These are phyloP conservation scores for Castanea sativa DNA, from an alignment of 306 rosid genomes.

Conservation along the genomic window DNA sequence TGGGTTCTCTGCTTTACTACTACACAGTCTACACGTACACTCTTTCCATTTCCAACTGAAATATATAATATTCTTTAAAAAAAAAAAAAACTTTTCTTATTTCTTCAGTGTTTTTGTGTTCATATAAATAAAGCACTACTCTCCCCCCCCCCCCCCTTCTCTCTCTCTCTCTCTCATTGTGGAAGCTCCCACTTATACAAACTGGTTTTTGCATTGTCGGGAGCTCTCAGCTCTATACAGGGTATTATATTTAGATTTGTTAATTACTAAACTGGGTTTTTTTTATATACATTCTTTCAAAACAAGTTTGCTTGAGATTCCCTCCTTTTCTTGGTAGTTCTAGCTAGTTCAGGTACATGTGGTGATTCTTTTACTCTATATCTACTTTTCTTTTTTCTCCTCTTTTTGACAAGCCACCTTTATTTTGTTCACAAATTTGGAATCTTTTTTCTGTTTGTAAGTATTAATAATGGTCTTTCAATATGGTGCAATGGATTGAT, in stretches of 20 bases:
- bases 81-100: too few species aligned
- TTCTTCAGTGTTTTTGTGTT: too few species aligned
- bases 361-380: background rate
- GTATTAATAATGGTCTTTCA: background rate
- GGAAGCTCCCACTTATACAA: too few species aligned
- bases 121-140: too few species aligned
- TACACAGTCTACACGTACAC: too few species aligned
- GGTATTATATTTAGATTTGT: background rate
- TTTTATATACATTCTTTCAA: background rate
- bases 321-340: background rate
- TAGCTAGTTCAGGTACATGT: conserved; percentile 25
- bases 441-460: background rate
- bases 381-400: background rate
- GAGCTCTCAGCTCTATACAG: conserved; percentile 2
- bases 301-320: background rate
- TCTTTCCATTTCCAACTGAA: too few species aligned
- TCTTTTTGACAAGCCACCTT: too few species aligned
- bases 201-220: conserved; percentile 18
- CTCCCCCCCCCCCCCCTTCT: background rate
- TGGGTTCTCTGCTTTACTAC: too few species aligned
- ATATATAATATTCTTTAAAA: too few species aligned
- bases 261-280: conserved; percentile 5
- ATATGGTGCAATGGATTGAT: background rate
- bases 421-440: background rate
- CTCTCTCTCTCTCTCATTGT: background rate